Base-by-base conservation (phyloP, 2,329 filamentous ascomycete genomes). In the Neofusicoccum cordaticola region DNA sequence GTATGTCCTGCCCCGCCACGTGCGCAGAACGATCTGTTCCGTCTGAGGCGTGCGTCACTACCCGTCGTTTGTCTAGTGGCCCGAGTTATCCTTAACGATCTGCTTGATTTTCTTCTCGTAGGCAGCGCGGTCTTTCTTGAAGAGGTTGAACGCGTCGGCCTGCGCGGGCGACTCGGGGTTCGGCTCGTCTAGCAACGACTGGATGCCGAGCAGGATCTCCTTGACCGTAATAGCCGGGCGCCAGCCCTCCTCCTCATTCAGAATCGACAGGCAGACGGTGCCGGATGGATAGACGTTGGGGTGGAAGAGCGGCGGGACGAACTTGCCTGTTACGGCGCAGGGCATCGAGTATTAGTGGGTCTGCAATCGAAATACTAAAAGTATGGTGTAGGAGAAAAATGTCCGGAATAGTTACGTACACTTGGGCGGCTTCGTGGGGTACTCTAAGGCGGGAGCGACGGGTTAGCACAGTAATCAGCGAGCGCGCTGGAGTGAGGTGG, bases 201-300 rank as follows among this genome's bases (percentile, higher is more conserved):
- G 95, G 65, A 99, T 96, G 56, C 95, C 95, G 1, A 98, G 85
- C 5, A 98, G 86, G 68, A 99, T 98, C 80, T 98, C 93, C 81
- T 97, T 98, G 77, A 99, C 92, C 0, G 95, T 99, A 73, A 99
- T 99, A 6, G 95, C 94, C 0, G 95, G 96, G 78, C 96, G 96
- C 95, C 96, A 99, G 6, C 91, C 93, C 77, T 99, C 95, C 72
- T 99, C 95, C 78, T 99, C 96, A 80, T 98, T 99, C 69, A 99
- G 81, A 70, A 99, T 99, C 34, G 92, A 97, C 22, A 99, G 85
- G 75, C 95, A 99, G 67, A 99, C 95, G 53, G 95, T 99, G 70
- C 95, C 96, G 0, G 94, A 98, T 0, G 95, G 95, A 77, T 99
- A 99, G 70, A 99, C 95, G 77, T 99, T 99, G 0, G 95, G 95